A percentile compares a stretch with the other conserved stretches of the same genome.
Evolutionary conservation across 371 early-diverging fungal species (phyloP).

Genomic region (Rhizomucor pusillus): DNA sequence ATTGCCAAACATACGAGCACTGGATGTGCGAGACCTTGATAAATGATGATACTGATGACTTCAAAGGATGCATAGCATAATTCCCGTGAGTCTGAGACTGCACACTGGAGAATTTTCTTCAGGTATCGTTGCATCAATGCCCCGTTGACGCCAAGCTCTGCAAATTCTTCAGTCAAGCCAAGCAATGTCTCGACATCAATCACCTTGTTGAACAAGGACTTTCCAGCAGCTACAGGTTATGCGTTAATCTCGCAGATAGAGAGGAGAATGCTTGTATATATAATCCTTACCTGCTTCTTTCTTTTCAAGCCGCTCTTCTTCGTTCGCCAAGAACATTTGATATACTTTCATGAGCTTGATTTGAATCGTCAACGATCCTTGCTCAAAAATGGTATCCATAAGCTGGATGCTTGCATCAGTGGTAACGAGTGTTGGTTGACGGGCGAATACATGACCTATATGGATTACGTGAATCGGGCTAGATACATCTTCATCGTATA

Average conservation of each 20-base stretch:
- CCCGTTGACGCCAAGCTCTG: conserved; percentile 79
- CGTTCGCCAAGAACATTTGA: conserved; percentile 65
- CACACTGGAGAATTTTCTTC: conserved; percentile 64
- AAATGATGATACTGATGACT: conserved; percentile 69
- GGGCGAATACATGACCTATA: conserved; percentile 70
- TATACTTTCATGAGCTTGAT: conserved; percentile 68
- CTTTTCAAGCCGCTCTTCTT: conserved; percentile 51
- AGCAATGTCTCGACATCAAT: conserved; percentile 72
- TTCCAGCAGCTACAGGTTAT: conserved; percentile 10
- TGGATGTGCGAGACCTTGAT: conserved; percentile 90
- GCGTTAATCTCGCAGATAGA: neutral
- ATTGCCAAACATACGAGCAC: conserved; percentile 30
- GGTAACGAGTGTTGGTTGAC: conserved; percentile 71
- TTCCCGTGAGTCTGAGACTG: conserved; percentile 43
- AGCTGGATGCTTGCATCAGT: conserved; percentile 49
- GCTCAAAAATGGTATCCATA: conserved; percentile 68
- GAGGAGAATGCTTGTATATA: neutral
- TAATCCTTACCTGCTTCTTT: conserved; percentile 30
- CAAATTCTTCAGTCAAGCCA: conserved; percentile 77
- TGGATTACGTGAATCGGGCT: neutral
- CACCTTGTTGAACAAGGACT: conserved; percentile 25
- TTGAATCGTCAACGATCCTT: conserved; percentile 48
- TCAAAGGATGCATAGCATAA: conserved; percentile 73
- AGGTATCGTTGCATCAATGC: conserved; percentile 86
- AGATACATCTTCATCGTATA: conserved; percentile 1